phyloP scores from a whole-genome alignment of 106 monocot genomes.

The Vanilla planifolia region DNA sequence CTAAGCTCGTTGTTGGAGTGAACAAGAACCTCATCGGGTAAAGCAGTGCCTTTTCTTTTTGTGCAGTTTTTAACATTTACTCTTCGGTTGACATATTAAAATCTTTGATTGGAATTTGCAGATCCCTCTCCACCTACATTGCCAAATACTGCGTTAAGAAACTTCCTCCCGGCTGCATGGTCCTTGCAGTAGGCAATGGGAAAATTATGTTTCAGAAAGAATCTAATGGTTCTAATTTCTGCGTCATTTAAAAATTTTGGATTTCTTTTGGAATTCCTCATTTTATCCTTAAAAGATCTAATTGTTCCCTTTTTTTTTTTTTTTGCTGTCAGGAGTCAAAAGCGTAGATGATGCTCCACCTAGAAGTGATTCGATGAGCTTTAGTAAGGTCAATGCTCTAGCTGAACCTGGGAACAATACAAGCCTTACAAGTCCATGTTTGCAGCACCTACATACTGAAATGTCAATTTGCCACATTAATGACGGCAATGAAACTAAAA shows the following conservation, averaged over 20 bases:
- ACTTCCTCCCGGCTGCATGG: slow-evolving; percentile 30
- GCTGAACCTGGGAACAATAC: slow-evolving; percentile 5
- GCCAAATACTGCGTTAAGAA: slow-evolving; percentile 62
- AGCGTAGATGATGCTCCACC: not conserved
- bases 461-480: slow-evolving; percentile 7
- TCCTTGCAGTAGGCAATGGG: slow-evolving; percentile 52
- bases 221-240: slow-evolving; percentile 13
- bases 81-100: not conserved
- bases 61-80: not conserved
- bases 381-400: slow-evolving; percentile 2
- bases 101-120: not conserved
- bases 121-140: slow-evolving; percentile 23
- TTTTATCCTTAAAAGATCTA: not conserved
- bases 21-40: not conserved
- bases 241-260: not conserved
- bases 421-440: slow-evolving; percentile 1
- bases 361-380: not conserved
- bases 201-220: slow-evolving; percentile 52
- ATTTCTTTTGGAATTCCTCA: not conserved
- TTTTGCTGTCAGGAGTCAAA: slow-evolving; percentile 3
- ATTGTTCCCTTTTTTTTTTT: too few relatives aligned
- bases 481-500: not conserved
- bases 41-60: not conserved
- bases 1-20: slow-evolving; percentile 7
- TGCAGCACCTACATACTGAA: slow-evolving; percentile 5